Base-by-base conservation (phyloP, 2,329 filamentous ascomycete species). In the Nannizzia gypsea region DNA sequence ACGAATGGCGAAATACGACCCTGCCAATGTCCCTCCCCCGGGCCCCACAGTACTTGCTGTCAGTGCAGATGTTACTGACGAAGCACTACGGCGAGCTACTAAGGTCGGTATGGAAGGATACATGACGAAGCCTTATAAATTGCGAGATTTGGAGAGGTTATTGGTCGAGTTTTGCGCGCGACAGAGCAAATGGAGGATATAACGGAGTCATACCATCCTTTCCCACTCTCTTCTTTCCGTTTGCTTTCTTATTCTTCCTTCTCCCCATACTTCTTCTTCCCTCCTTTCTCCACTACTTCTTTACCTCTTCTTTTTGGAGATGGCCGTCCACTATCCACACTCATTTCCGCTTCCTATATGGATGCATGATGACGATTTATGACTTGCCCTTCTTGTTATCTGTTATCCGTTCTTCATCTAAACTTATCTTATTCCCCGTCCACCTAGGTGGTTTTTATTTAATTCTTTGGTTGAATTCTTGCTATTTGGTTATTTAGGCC, bases 111-210 rank as follows among this genome's bases (percentile, higher is more conserved):
- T 87, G 78, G 82, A 82, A 67, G 84, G 84, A 1, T 85, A 85
- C 65, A 81, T 87, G 77, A 84, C 82, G 42, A 87, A 87, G 68
- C 84, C 84, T 6, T 86, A 84, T 69, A 83, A 83, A 68, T 73
- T 85, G 59, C 71, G 78, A 59, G 83, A 86, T 69, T 72, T 86
- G 65, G 82, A 85, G 70, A 77, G 80, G 62, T 70, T 86, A 66
- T 84, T 86, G 56, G 65, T 76, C 38, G 75, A 77, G 60, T 78
- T 77, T 61, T 78, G 76, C 64, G 70, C 67, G 8, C 3, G 26
- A 6, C 57, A 54, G 50, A 28, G 13, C 6, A 54, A 17, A 28
- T 54, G 50, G 50, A 54, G 50, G 50, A 54, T 54, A 54, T 54
- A 34, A 54, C 24, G 20, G 24, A 6, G 6, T 17, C 15, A 15